Conservation (phyloP, 2,329 filamentous ascomycete species). For the Cryphonectria carpinicola region DNA sequence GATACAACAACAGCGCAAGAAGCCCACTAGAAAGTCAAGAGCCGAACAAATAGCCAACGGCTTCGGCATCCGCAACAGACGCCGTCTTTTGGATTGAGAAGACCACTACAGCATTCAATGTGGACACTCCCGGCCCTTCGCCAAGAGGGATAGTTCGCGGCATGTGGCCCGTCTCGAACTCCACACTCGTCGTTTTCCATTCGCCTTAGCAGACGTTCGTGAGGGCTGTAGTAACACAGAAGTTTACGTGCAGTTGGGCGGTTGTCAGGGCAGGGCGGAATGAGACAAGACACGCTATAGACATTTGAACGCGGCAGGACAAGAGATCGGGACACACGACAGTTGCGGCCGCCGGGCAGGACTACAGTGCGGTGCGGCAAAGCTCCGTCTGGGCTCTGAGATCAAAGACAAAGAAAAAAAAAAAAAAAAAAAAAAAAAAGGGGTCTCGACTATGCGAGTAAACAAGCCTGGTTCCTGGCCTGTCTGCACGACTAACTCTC, state of each 20-base stretch:
- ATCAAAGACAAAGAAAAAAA: not conserved
- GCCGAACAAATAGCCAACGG: not conserved
- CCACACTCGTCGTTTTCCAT: not conserved
- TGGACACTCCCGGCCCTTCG: not conserved
- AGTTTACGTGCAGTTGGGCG: not conserved
- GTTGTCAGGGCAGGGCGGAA: not conserved
- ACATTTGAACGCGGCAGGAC: not conserved
- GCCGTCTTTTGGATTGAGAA: not conserved
- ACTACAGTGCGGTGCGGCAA: not conserved
- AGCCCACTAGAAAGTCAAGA: not conserved
- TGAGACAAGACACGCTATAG: not conserved
- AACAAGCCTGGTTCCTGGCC: not conserved
- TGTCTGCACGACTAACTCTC: not conserved
- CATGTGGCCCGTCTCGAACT: not conserved
- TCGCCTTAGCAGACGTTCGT: not conserved
- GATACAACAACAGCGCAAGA: not conserved
- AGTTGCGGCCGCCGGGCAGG: not conserved
- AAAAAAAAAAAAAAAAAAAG: not conserved
- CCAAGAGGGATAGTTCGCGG: slow-evolving; percentile 3
- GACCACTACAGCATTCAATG: not conserved
- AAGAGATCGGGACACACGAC: not conserved
- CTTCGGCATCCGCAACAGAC: not conserved
- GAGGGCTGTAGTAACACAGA: not conserved
- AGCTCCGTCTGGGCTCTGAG: not conserved
- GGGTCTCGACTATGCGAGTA: not conserved